Percentiles rank a stretch among this genome's conserved stretches.
Conservation (phyloP, 176 grass and related monocot genomes). For the Oryza longistaminata region DNA sequence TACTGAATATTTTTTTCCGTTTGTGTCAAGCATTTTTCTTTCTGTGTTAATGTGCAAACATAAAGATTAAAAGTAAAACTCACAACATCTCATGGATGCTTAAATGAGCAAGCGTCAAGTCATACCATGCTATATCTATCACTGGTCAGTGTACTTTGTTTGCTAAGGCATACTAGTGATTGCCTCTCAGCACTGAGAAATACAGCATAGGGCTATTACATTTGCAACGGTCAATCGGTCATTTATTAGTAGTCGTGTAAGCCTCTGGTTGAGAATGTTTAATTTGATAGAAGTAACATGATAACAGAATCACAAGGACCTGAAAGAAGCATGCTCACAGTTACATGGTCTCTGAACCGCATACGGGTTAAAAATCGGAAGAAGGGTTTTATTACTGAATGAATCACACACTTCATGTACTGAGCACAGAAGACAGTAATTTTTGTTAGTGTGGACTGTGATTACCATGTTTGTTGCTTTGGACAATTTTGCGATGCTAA, state of each 20-base stretch:
- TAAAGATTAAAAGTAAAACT: constrained; percentile 7
- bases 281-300: background rate
- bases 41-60: background rate
- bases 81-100: background rate
- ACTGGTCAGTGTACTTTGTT: constrained; percentile 2
- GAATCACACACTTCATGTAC: constrained; percentile 10
- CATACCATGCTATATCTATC: background rate
- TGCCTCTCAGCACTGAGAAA: background rate
- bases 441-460: background rate
- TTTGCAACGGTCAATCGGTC: background rate
- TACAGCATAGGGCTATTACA: background rate
- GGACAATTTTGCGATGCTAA: constrained; percentile 26
- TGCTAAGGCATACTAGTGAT: background rate
- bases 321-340: constrained; percentile 18
- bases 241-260: background rate
- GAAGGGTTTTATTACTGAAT: constrained; percentile 15
- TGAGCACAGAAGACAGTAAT: constrained; percentile 9
- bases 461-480: constrained; percentile 1
- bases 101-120: background rate
- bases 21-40: background rate
- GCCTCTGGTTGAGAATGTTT: constrained; percentile 25
- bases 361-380: constrained; percentile 16
- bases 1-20: background rate
- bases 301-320: background rate
- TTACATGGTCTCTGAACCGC: constrained; percentile 11